Conservation (phyloP, 495 filamentous ascomycete species). For the Lentithecium fluviatile region DNA sequence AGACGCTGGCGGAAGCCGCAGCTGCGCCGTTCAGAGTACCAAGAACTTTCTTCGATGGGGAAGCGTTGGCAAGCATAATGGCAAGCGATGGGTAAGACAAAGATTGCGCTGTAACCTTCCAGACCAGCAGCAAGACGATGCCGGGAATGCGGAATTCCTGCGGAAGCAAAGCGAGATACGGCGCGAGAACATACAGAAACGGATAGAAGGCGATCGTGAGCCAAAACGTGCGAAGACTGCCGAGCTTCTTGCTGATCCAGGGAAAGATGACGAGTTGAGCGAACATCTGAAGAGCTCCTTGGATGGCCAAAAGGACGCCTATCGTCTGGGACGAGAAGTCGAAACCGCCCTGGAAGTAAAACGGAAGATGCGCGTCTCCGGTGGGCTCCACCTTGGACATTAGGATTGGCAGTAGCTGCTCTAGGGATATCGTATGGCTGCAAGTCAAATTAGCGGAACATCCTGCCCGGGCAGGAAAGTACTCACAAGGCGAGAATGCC, state of each 20-base stretch:
- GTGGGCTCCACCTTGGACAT: conserved; percentile 69
- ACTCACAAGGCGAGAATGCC: conserved; percentile 95
- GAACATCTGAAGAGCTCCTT: conserved; percentile 86
- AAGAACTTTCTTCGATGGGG: conserved; percentile 74
- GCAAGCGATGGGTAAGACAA: conserved; percentile 83
- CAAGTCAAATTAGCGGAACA: conserved; percentile 14
- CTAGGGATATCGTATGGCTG: conserved; percentile 89
- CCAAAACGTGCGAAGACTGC: conserved; percentile 75
- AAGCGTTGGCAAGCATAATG: conserved; percentile 80
- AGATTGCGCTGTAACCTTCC: conserved; percentile 84
- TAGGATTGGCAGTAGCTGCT: conserved; percentile 89
- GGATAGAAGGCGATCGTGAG: conserved; percentile 78
- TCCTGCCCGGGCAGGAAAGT: not conserved
- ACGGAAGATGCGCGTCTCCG: conserved; percentile 62
- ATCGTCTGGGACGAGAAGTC: conserved; percentile 77
- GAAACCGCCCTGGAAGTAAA: conserved; percentile 87
- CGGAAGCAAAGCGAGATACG: conserved; percentile 85
- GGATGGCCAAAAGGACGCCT: conserved; percentile 80
- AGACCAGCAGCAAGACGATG: conserved; percentile 71
- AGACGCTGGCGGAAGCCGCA: conserved; percentile 83
- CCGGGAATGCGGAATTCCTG: conserved; percentile 65
- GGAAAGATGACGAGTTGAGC: conserved; percentile 83
- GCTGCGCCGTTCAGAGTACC: conserved; percentile 92
- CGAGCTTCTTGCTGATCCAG: conserved; percentile 65
- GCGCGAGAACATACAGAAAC: conserved; percentile 80